Percentiles rank a stretch among this genome's conserved stretches.
These are phyloP conservation scores for Scheffersomyces lignicola DNA, from an alignment of 1,139 yeast species.

Conservation along the genomic window DNA sequence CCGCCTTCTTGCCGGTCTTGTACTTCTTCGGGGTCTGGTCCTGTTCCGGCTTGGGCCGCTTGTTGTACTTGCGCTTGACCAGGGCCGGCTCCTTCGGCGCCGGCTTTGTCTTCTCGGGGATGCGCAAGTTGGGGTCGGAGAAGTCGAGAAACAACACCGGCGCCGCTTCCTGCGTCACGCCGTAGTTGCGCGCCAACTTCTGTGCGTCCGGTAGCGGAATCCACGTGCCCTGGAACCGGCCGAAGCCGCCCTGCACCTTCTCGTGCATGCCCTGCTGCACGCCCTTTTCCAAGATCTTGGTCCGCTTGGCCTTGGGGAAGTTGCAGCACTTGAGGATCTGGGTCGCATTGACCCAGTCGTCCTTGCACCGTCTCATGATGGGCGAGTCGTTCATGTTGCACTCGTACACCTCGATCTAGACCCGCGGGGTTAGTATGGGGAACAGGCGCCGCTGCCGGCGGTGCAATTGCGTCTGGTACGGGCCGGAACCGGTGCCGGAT, in stretches of 20 bases:
- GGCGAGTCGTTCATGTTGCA: constrained; percentile 78
- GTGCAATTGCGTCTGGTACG: too few species aligned
- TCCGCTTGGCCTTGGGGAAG: constrained; percentile 91
- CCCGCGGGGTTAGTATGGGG: too few species aligned
- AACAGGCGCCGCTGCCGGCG: too few species aligned
- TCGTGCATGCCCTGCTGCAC: constrained; percentile 86
- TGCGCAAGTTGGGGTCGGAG: constrained; percentile 46
- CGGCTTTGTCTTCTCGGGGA: constrained; percentile 50
- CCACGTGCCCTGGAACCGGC: constrained; percentile 98
- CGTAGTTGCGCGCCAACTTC: constrained; percentile 52
- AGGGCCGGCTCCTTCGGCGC: constrained; percentile 44
- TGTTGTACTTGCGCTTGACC: constrained; percentile 44
- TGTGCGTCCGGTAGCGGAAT: constrained; percentile 72
- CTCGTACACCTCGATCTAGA: constrained; percentile 79
- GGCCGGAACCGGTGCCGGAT: too few species aligned
- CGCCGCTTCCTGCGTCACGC: constrained; percentile 54
- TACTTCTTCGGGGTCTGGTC: constrained; percentile 40
- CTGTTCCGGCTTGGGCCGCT: constrained; percentile 32
- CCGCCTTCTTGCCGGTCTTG: constrained; percentile 15
- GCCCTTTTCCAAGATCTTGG: constrained; percentile 88
- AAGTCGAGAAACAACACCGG: constrained; percentile 53
- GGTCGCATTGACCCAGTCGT: constrained; percentile 98
- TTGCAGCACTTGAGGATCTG: constrained; percentile 93
- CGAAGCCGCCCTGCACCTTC: constrained; percentile 96
- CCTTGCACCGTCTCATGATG: constrained; percentile 87